phyloP scores from a whole-genome alignment of 139 green algal genomes.

The Trebouxia sp. region DNA sequence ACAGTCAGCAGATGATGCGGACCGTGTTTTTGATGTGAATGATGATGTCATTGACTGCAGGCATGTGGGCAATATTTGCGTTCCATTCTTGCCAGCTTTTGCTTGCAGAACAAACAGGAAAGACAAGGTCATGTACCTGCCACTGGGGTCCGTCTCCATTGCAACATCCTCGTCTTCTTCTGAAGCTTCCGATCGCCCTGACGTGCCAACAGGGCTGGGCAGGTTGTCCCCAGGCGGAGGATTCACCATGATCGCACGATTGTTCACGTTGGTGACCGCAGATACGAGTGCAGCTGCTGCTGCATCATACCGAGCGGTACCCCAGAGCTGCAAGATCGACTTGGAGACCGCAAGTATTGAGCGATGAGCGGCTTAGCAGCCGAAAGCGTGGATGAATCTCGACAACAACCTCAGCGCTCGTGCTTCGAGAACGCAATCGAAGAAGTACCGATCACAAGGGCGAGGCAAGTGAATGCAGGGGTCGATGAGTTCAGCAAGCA shows the following conservation, averaged over 20 bases:
- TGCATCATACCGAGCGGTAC: neutral
- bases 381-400: too few species aligned
- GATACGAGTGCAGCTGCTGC: neutral
- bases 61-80: too few species aligned
- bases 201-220: conserved; percentile 3
- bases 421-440: too few species aligned
- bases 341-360: too few species aligned
- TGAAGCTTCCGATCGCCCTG: neutral
- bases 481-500: too few species aligned
- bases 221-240: neutral
- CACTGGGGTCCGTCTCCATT: neutral
- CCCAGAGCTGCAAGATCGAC: neutral
- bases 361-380: neutral
- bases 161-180: conserved; percentile 11
- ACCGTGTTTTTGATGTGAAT: neutral
- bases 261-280: neutral
- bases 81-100: too few species aligned
- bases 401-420: too few species aligned
- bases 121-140: neutral
- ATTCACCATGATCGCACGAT: neutral
- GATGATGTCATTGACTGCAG: neutral
- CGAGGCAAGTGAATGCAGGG: too few species aligned
- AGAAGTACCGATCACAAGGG: too few species aligned
- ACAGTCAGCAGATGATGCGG: conserved; percentile 51
- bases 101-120: neutral